Conservation (phyloP, 2,329 filamentous ascomycete genomes). For the Cercospora sp. region DNA sequence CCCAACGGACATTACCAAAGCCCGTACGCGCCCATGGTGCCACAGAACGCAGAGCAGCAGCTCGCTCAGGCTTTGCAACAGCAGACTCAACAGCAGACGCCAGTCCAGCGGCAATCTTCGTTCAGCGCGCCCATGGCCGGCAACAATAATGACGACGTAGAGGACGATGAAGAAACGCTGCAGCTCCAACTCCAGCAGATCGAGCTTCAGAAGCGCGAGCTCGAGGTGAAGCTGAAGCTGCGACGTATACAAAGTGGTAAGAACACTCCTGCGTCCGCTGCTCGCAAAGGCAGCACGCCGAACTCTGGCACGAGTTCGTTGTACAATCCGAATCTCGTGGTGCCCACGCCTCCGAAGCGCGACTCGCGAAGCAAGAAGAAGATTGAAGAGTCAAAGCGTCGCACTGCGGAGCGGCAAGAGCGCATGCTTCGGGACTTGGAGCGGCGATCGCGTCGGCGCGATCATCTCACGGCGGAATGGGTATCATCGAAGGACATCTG, state of each 20-base stretch:
- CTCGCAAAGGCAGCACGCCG: constrained; percentile 24
- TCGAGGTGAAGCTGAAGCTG: constrained; percentile 43
- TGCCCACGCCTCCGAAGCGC: constrained; percentile 36
- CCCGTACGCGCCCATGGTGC: constrained; percentile 39
- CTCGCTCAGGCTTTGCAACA: constrained; percentile 31
- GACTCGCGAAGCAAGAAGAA: constrained; percentile 43
- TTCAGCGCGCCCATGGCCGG: constrained; percentile 17
- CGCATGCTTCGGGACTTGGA: constrained; percentile 42
- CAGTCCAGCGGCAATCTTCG: constrained; percentile 24
- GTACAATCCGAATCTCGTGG: constrained; percentile 31
- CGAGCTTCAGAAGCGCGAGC: constrained; percentile 40
- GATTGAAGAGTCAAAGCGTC: constrained; percentile 41
- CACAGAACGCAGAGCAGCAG: constrained; percentile 34
- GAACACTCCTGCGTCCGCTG: constrained; percentile 26
- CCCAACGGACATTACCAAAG: constrained; percentile 36
- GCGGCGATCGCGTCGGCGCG: constrained; percentile 39
- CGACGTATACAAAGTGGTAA: constrained; percentile 37
- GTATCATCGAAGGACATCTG: constrained; percentile 43
- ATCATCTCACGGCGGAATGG: constrained; percentile 43
- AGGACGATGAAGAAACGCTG: constrained; percentile 41
- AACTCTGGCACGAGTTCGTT: constrained; percentile 24
- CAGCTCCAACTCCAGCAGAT: constrained; percentile 42
- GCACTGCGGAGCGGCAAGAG: constrained; percentile 41
- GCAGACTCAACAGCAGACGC: constrained; percentile 26
- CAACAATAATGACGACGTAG: constrained; percentile 29